These are phyloP conservation scores for Amoebophrya sp. DNA, from an alignment of 169 alveolate genomes.

Conservation along the genomic window DNA sequence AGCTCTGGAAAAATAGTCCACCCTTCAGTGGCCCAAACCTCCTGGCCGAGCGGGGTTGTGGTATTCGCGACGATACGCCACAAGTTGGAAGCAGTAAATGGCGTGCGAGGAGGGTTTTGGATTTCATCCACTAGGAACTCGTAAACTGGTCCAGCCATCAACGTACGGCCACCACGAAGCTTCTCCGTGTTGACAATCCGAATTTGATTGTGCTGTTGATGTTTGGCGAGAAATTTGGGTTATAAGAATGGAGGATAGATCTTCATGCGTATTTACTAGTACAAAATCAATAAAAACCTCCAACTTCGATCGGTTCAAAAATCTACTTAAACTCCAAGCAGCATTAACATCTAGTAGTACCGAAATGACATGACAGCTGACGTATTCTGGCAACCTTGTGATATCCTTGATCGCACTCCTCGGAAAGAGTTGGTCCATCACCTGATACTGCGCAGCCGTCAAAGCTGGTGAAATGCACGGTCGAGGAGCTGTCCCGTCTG, in stretches of 20 bases:
- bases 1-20: slow-evolving; percentile 8
- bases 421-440: neutral
- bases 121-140: neutral
- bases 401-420: slow-evolving; percentile 21
- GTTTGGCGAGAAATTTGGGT: too few species aligned
- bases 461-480: neutral
- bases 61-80: slow-evolving; percentile 35
- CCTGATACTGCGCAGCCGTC: neutral
- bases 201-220: too few species aligned
- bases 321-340: too few species aligned
- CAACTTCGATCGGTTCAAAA: too few species aligned
- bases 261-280: too few species aligned
- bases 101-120: slow-evolving; percentile 28
- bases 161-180: neutral
- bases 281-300: too few species aligned
- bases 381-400: slow-evolving; percentile 24
- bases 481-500: neutral
- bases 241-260: too few species aligned
- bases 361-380: neutral
- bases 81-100: neutral
- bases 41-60: neutral
- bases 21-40: slow-evolving; percentile 33
- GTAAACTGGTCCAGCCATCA: slow-evolving; percentile 30
- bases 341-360: too few species aligned
- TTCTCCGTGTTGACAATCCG: neutral